Evolutionary conservation across 169 alveolate genomes (phyloP).

Genomic region (Babesia microti): DNA sequence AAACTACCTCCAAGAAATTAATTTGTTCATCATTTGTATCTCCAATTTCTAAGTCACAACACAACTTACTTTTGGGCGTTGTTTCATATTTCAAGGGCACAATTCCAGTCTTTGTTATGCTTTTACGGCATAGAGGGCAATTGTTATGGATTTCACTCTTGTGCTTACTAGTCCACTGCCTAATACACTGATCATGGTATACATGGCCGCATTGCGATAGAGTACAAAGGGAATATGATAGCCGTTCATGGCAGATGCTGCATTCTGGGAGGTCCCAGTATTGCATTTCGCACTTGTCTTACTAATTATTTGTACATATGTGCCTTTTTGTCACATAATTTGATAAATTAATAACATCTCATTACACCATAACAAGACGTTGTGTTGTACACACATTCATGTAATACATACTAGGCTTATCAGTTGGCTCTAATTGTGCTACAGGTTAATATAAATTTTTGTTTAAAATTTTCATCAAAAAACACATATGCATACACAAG

Average conservation of each 20-base stretch:
- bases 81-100: constrained; percentile 17
- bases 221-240: constrained; percentile 12
- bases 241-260: constrained; percentile 38
- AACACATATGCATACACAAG: too few relatives aligned
- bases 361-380: too few relatives aligned
- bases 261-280: constrained; percentile 38
- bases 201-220: constrained; percentile 39
- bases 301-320: too few relatives aligned
- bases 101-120: constrained; percentile 3
- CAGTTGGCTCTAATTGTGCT: too few relatives aligned
- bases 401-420: too few relatives aligned
- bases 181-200: constrained; percentile 33
- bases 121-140: constrained; percentile 37
- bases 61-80: not conserved
- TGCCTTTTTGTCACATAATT: too few relatives aligned
- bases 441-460: too few relatives aligned
- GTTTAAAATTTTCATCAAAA: too few relatives aligned
- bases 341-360: too few relatives aligned
- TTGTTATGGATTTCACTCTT: constrained; percentile 3
- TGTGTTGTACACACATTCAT: too few relatives aligned
- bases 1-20: not conserved
- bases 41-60: not conserved
- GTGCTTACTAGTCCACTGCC: too few relatives aligned
- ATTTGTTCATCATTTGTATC: not conserved
- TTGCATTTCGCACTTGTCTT: too few relatives aligned